Evolutionary conservation across 2,329 filamentous ascomycete genomes (phyloP).

Genomic region (Pseudogymnoascus destructans): DNA sequence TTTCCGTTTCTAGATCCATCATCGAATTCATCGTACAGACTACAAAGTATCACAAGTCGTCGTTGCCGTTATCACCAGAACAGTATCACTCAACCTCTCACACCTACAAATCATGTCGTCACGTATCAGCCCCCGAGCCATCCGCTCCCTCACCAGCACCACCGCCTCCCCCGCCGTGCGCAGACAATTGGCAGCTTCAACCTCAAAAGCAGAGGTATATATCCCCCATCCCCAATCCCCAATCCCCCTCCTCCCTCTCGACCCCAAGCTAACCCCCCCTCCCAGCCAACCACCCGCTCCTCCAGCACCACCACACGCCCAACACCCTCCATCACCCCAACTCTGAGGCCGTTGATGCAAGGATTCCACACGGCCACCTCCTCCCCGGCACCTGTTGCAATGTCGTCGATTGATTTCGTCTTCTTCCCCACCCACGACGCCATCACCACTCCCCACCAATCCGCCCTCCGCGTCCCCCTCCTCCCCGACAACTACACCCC

Average conservation of each 20-base stretch:
- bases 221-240: conserved; percentile 15
- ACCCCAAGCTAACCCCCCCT: conserved; percentile 22
- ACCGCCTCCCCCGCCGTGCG: conserved; percentile 12
- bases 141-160: neutral
- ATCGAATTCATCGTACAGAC: neutral
- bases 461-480: conserved; percentile 40
- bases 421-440: conserved; percentile 36
- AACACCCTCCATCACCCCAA: conserved; percentile 25
- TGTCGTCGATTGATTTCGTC: conserved; percentile 37
- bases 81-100: neutral
- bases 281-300: conserved; percentile 18
- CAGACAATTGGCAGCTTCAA: conserved; percentile 19
- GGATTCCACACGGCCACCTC: conserved; percentile 41
- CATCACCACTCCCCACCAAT: conserved; percentile 21
- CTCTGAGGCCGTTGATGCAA: conserved; percentile 46
- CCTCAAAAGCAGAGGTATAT: conserved; percentile 16
- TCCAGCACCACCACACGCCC: conserved; percentile 19
- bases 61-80: neutral
- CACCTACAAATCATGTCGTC: neutral
- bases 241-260: conserved; percentile 13
- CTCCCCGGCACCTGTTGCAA: conserved; percentile 24
- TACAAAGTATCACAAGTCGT: neutral
- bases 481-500: conserved; percentile 43
- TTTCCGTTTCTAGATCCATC: neutral
- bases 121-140: neutral